Evolutionary conservation across 2,329 filamentous ascomycete species (phyloP).

Genomic region (Aspergillus sp.): DNA sequence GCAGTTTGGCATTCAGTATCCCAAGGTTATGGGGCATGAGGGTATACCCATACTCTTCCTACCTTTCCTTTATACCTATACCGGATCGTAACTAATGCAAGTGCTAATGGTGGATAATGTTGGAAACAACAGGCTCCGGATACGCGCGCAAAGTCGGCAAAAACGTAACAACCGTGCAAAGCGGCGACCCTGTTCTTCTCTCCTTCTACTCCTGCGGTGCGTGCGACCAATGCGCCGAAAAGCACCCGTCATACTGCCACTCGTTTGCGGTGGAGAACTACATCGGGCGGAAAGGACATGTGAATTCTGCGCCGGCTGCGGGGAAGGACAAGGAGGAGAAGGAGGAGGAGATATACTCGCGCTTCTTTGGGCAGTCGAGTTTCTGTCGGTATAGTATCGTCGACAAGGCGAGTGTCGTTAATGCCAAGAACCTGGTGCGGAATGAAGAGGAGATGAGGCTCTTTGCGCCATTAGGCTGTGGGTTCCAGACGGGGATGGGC

Average conservation of each 20-base stretch:
- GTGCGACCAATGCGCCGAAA: slow-evolving; percentile 30
- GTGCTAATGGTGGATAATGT: neutral
- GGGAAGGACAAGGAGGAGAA: neutral
- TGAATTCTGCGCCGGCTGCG: neutral
- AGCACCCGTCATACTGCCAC: slow-evolving; percentile 31
- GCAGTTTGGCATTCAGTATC: slow-evolving; percentile 17
- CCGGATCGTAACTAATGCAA: neutral
- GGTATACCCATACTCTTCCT: slow-evolving; percentile 7
- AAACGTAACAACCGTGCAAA: slow-evolving; percentile 11
- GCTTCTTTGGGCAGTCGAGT: slow-evolving; percentile 33
- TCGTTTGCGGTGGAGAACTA: slow-evolving; percentile 14
- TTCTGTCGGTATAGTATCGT: slow-evolving; percentile 27
- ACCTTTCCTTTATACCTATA: too few relatives aligned
- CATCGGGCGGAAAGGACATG: neutral
- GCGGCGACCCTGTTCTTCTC: slow-evolving; percentile 33
- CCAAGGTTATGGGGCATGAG: slow-evolving; percentile 31
- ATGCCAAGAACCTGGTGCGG: slow-evolving; percentile 20
- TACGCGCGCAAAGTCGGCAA: slow-evolving; percentile 14
- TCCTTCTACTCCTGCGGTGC: slow-evolving; percentile 34
- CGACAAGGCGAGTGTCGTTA: neutral
- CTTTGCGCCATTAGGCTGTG: slow-evolving; percentile 29
- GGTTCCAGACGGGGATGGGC: slow-evolving; percentile 33
- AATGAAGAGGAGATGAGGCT: slow-evolving; percentile 19
- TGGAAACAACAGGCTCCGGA: slow-evolving; percentile 16
- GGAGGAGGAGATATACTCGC: neutral